Conservation (phyloP, 495 filamentous ascomycete genomes). For the Gamarada debralockiae region DNA sequence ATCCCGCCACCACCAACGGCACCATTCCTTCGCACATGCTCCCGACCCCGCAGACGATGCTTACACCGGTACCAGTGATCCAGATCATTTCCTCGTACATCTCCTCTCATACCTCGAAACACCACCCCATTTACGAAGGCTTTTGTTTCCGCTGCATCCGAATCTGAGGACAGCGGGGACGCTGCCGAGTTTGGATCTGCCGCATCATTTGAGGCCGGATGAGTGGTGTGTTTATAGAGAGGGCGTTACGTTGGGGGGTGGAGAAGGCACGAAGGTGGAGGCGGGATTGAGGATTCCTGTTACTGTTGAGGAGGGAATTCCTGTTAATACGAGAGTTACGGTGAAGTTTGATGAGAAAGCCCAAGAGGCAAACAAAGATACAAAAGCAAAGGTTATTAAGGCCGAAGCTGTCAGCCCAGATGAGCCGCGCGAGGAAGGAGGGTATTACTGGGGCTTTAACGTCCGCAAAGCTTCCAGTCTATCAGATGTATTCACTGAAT, state of each 20-base stretch:
- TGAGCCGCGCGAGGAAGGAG: slow-evolving; percentile 58
- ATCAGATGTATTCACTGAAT: slow-evolving; percentile 62
- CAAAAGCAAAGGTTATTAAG: slow-evolving; percentile 6
- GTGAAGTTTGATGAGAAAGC: slow-evolving; percentile 49
- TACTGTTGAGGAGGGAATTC: slow-evolving; percentile 48
- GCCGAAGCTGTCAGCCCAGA: slow-evolving; percentile 56
- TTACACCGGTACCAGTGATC: slow-evolving; percentile 62
- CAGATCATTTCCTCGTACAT: slow-evolving; percentile 67
- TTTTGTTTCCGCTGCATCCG: slow-evolving; percentile 66
- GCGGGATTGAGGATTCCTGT: slow-evolving; percentile 51
- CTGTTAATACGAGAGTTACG: slow-evolving; percentile 59
- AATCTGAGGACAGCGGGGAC: slow-evolving; percentile 61
- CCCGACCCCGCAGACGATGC: slow-evolving; percentile 37
- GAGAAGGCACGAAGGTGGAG: slow-evolving; percentile 50
- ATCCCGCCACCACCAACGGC: slow-evolving; percentile 13
- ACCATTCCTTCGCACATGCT: slow-evolving; percentile 29
- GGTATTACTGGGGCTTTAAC: slow-evolving; percentile 76
- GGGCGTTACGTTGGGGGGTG: slow-evolving; percentile 47
- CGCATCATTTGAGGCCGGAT: slow-evolving; percentile 59
- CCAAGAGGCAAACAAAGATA: slow-evolving; percentile 12
- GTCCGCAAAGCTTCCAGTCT: slow-evolving; percentile 55
- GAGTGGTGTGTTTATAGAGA: slow-evolving; percentile 66
- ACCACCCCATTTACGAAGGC: slow-evolving; percentile 66
- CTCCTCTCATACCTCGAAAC: slow-evolving; percentile 71
- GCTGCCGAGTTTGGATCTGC: slow-evolving; percentile 70